These are phyloP conservation scores for Salicornia ramosissima DNA, from an alignment of 148 eudicot genomes.

Conservation along the genomic window DNA sequence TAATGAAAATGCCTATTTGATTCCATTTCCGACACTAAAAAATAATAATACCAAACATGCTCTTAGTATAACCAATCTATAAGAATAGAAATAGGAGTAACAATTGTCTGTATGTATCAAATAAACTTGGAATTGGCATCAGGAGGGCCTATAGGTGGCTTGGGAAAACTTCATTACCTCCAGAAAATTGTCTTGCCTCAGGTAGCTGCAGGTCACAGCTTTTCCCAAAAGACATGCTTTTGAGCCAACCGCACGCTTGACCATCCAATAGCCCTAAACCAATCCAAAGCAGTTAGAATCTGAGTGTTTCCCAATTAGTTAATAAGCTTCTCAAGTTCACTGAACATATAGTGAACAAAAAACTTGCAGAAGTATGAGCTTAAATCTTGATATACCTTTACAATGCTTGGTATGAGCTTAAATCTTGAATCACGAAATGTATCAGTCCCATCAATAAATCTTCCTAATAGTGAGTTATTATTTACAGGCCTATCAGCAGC, in stretches of 20 bases:
- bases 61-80: no score
- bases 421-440: slow-evolving; percentile 85
- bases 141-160: no score
- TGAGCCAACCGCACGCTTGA: slow-evolving; percentile 97
- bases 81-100: no score
- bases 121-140: no score
- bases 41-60: no score
- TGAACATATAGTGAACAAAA: background rate
- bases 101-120: no score
- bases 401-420: slow-evolving; percentile 95
- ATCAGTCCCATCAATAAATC: slow-evolving; percentile 79
- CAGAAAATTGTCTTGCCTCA: slow-evolving; percentile 86
- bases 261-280: slow-evolving; percentile 98
- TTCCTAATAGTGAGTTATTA: slow-evolving; percentile 62
- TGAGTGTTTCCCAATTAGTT: slow-evolving; percentile 6
- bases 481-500: slow-evolving; percentile 88
- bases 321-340: slow-evolving; percentile 6
- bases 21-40: no score
- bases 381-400: slow-evolving; percentile 52
- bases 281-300: slow-evolving; percentile 15
- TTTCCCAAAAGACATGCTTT: slow-evolving; percentile 95
- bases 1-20: no score
- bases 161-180: no score
- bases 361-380: no score
- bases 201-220: slow-evolving; percentile 91